phyloP scores from a whole-genome alignment of 345 rosid species.

The Combretum micranthum region DNA sequence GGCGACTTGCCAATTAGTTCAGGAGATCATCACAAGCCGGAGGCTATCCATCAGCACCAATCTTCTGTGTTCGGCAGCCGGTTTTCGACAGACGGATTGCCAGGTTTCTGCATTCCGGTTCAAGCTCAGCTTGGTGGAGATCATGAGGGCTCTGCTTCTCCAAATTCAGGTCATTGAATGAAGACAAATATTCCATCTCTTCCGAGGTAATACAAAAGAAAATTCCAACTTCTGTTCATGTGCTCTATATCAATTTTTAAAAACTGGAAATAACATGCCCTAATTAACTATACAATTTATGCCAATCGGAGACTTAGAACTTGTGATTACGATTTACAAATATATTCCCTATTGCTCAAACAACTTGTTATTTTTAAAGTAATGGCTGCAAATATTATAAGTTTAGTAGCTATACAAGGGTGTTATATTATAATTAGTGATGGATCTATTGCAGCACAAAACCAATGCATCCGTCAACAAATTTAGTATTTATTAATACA shows the following conservation, averaged over 20 bases:
- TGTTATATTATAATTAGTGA: too few relatives aligned
- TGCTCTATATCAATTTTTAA: neutral
- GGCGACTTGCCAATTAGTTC: constrained; percentile 34
- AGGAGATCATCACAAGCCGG: constrained; percentile 34
- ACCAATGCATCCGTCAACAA: too few relatives aligned
- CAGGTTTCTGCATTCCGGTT: constrained; percentile 39
- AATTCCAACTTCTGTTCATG: neutral
- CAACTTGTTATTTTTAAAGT: too few relatives aligned
- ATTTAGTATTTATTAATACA: too few relatives aligned
- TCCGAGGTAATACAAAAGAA: neutral
- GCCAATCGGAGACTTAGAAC: too few relatives aligned
- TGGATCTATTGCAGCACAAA: too few relatives aligned
- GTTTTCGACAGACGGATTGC: constrained; percentile 48
- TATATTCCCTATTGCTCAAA: too few relatives aligned
- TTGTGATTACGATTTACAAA: too few relatives aligned
- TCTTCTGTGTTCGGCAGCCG: constrained; percentile 35
- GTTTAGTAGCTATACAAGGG: too few relatives aligned
- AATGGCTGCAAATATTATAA: too few relatives aligned
- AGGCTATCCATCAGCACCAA: constrained; percentile 32
- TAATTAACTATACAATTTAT: too few relatives aligned
- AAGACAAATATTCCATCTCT: constrained; percentile 1
- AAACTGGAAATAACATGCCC: too few relatives aligned
- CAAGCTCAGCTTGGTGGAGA: constrained; percentile 42
- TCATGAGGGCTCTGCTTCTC: constrained; percentile 42
- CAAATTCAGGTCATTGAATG: constrained; percentile 29